Evolutionary conservation across 2,329 filamentous ascomycete genomes (phyloP), one percentile per base, ranked within the genome.

Genomic region (Fusarium pseudocircinatum): DNA sequence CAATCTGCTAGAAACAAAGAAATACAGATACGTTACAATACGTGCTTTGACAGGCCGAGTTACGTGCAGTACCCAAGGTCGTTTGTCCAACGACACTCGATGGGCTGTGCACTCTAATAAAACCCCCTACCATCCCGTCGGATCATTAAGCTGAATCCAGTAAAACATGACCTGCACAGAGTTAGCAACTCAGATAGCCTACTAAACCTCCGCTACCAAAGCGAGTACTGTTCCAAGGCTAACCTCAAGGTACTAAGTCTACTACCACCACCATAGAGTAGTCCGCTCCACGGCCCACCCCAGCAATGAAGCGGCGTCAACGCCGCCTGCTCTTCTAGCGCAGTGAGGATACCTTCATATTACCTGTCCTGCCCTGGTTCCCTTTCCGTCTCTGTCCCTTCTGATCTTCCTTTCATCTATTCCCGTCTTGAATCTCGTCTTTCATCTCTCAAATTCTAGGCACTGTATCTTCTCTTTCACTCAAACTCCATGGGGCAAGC

Each of bases 321-420:
- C 77, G 72, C 76, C 75, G 72, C 76, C 75, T 73, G 67, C 53
- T 76, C 69, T 58, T 67, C 72, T 75, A 78, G 75, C 75, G 75
- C 77, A 77, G 74, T 68, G 75, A 72, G 73, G 75, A 78, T 79
- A 68, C 74, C 77, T 74, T 78, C 77, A 79, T 78, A 78, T 74
- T 78, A 72, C 73, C 61, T 60, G 50, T 50, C 39, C 40, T 58
- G 30, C 40, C 54, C 54, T 77, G 67, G 67, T 68, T 53, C 56
- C 50, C 50, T 62, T 68, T 58, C 58, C 46, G 46, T n/a, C 34
- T 71, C 59, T 44, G 30, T 40, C 30, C 62, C 56, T 47, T 66
- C 49, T 61, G 57, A 47, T 53, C 63, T 63, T 52, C 46, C 44
- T 52, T 46, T 39, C 47, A 59, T 67, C 58, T 62, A 60, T 34